Base-by-base conservation (phyloP, 192 early-diverging fungal genomes). In the Pilaira anomala region DNA sequence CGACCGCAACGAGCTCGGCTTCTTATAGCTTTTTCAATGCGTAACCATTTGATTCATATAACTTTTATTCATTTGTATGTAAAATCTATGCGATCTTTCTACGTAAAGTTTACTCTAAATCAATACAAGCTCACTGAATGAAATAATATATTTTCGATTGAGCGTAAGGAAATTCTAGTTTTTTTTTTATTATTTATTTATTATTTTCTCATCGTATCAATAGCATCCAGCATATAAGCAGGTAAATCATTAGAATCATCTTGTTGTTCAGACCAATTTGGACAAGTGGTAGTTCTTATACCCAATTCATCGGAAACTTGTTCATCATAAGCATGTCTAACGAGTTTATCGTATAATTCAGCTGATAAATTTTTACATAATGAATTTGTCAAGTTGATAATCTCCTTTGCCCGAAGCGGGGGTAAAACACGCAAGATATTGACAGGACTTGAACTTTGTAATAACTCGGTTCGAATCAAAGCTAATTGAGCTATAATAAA, bases 401-500 rank as follows among this genome's bases (percentile, higher is more conserved):
- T 75, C 22, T 75, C 46, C 54, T 78, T 69, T 1, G 89, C 84
- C n/a, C 88, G 63, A 26, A 93, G 57, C 7, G 80, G 75, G 16
- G 91, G 91, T 45, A 89, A 77, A 9, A 79, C 82, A 22, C 89
- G 61, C 7, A 93, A 68, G 12, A 90, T 62, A 63, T 87, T 85
- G 81, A 89, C 90, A 2, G 90, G 87, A 65, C 83, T 87, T 71
- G 80, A 22, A n/a, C 80, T 78, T n/a, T 63, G 74, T 44, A 96
- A 59, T 9, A 96, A 76, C 44, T 94, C 82, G 57, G 82, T 77
- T 18, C 92, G 81, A 63, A 95, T 90, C 28, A 87, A 55, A 7
- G 91, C 67, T 51, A 98, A 62, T 66, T 93, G 93, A 42, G 90
- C 87, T 50, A 96, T 87, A 42, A 96, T 87, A 75, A 88, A 92